Evolutionary conservation across 257 asterid species (phyloP).

Genomic region (Rhazya stricta): DNA sequence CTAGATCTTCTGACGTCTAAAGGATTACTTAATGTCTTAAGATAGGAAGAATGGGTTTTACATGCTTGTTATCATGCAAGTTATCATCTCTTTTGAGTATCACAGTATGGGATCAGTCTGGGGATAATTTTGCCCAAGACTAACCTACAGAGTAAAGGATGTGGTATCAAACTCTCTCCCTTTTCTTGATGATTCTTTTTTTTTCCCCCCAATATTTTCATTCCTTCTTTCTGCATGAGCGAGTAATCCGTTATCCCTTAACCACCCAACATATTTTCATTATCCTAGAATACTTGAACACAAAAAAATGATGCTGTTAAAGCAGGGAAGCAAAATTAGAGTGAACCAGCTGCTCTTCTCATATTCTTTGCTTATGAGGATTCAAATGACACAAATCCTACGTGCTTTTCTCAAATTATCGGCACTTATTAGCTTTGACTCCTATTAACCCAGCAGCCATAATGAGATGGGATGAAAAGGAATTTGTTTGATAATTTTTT

Average conservation of each 20-base stretch:
- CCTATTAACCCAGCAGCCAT: neutral
- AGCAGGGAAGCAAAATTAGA: neutral
- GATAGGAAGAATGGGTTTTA: neutral
- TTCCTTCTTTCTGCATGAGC: neutral
- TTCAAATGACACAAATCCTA: neutral
- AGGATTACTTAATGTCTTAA: neutral
- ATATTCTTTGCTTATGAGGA: neutral
- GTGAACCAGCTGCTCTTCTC: neutral
- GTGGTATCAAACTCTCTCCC: neutral
- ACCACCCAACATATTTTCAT: neutral
- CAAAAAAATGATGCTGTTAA: neutral
- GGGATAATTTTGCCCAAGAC: neutral
- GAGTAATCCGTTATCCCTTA: neutral
- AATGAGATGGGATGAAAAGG: too few species aligned
- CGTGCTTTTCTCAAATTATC: neutral
- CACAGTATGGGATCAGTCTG: neutral
- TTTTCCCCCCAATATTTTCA: too few species aligned
- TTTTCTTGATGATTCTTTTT: too few species aligned
- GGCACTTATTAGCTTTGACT: neutral
- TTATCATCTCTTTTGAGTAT: neutral
- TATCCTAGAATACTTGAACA: neutral
- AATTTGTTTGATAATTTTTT: neutral
- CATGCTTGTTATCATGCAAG: neutral
- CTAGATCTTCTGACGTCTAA: neutral
- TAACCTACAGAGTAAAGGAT: neutral